These are phyloP conservation scores for Linum tenue DNA, from an alignment of 345 rosid genomes.

Conservation along the genomic window DNA sequence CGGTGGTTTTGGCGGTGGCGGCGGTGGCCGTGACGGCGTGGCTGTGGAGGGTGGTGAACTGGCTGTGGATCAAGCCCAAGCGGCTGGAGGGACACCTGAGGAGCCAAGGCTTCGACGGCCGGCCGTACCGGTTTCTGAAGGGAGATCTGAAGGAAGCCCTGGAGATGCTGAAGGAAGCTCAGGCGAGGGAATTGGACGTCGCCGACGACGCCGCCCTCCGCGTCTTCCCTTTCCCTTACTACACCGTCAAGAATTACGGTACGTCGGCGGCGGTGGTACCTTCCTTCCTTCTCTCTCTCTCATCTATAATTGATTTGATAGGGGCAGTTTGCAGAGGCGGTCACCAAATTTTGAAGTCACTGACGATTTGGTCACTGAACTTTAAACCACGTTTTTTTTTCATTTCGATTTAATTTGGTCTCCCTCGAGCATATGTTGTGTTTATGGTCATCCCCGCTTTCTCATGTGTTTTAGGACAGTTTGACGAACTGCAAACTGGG, in stretches of 20 bases:
- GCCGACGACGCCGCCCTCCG: slow-evolving; percentile 25
- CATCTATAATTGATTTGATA: too few species aligned
- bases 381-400: too few species aligned
- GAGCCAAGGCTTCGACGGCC: slow-evolving; percentile 40
- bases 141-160: slow-evolving; percentile 33
- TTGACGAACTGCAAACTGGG: too few species aligned
- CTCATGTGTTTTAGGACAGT: too few species aligned
- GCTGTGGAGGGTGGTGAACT: slow-evolving; percentile 30
- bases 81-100: slow-evolving; percentile 31
- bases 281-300: too few species aligned
- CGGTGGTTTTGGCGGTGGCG: not conserved
- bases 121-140: slow-evolving; percentile 25
- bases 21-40: slow-evolving; percentile 1
- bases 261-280: not conserved
- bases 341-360: too few species aligned
- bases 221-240: slow-evolving; percentile 20
- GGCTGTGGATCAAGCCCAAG: slow-evolving; percentile 42
- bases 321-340: too few species aligned
- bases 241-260: not conserved
- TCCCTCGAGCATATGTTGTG: too few species aligned
- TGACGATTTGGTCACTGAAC: too few species aligned
- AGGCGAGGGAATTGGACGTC: slow-evolving; percentile 29
- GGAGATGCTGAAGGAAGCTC: slow-evolving; percentile 24
- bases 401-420: too few species aligned
- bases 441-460: too few species aligned